A percentile compares a stretch with the other conserved stretches of the same genome.
phyloP scores from a whole-genome alignment of 345 rosid species.

The Schrenkiella parvula region DNA sequence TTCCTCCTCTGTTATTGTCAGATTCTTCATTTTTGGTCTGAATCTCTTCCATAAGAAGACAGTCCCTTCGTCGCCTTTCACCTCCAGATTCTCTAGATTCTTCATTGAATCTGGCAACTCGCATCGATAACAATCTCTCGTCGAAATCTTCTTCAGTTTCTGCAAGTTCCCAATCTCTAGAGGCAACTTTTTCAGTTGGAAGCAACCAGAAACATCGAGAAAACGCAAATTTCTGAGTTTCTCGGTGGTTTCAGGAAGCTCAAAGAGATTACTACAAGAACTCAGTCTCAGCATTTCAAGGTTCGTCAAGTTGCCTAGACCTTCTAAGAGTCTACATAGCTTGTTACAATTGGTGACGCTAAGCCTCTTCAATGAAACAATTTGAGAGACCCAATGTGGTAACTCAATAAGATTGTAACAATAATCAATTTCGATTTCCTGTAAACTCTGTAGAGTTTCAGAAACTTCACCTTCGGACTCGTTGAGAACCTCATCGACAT shows the following conservation, averaged over 20 bases:
- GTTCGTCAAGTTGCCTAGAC: constrained; percentile 35
- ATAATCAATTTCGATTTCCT: constrained; percentile 47
- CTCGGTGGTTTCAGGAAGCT: constrained; percentile 43
- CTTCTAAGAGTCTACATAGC: constrained; percentile 32
- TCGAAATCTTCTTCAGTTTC: constrained; percentile 37
- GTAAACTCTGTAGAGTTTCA: constrained; percentile 36
- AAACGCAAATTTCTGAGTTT: constrained; percentile 30
- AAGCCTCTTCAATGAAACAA: constrained; percentile 41
- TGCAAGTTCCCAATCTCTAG: constrained; percentile 39
- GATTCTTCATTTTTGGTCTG: constrained; percentile 12
- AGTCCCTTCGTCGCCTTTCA: constrained; percentile 49
- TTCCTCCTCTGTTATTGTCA: constrained; percentile 24
- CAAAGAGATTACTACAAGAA: constrained; percentile 42
- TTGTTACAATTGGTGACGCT: constrained; percentile 58
- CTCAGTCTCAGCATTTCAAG: constrained; percentile 43
- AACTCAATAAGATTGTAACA: constrained; percentile 39
- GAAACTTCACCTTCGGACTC: constrained; percentile 9
- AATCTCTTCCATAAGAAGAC: constrained; percentile 39
- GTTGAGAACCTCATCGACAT: constrained; percentile 16
- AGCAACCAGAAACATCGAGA: constrained; percentile 52
- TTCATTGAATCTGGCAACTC: constrained; percentile 38
- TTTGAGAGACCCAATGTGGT: constrained; percentile 37
- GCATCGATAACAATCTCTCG: constrained; percentile 47
- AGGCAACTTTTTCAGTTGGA: constrained; percentile 36
- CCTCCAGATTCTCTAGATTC: constrained; percentile 36